Conservation (phyloP, 768 basidiomycete genomes). For the Sporobolomyces phaffii region DNA sequence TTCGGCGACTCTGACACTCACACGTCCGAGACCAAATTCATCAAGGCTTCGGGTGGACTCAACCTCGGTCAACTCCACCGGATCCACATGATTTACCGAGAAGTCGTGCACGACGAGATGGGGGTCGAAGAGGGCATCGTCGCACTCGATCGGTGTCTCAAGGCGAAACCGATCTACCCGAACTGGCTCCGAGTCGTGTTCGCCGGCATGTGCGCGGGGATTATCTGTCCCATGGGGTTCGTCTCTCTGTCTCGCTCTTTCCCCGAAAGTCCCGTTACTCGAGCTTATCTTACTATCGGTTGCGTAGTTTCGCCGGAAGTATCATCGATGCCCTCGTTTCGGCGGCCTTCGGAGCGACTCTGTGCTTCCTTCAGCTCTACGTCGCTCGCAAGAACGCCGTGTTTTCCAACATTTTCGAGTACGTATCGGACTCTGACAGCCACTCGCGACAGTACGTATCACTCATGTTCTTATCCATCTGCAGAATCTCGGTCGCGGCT, state of each 20-base stretch:
- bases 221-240: conserved; percentile 71
- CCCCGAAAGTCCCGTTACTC: background rate
- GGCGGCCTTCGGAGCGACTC: conserved; percentile 61
- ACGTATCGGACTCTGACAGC: no score
- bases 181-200: conserved; percentile 59
- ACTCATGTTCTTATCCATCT: background rate
- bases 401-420: conserved; percentile 91
- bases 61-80: conserved; percentile 77
- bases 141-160: conserved; percentile 60
- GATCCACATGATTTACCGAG: conserved; percentile 75
- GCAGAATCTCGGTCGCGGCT: conserved; percentile 48
- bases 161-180: conserved; percentile 61
- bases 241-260: conserved; percentile 50
- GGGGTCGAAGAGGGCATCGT: conserved; percentile 69
- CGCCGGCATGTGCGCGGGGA: conserved; percentile 63
- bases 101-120: conserved; percentile 85
- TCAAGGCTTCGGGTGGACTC: conserved; percentile 66
- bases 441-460: no score
- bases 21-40: conserved; percentile 75
- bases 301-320: conserved; percentile 52
- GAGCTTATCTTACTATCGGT: no score
- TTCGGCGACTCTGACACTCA: conserved; percentile 75
- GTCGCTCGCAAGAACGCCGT: conserved; percentile 69
- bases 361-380: conserved; percentile 65
- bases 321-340: conserved; percentile 62